These are phyloP conservation scores for Cryptococcus neoformans DNA, from an alignment of 1,284 basidiomycete genomes.

Conservation along the genomic window DNA sequence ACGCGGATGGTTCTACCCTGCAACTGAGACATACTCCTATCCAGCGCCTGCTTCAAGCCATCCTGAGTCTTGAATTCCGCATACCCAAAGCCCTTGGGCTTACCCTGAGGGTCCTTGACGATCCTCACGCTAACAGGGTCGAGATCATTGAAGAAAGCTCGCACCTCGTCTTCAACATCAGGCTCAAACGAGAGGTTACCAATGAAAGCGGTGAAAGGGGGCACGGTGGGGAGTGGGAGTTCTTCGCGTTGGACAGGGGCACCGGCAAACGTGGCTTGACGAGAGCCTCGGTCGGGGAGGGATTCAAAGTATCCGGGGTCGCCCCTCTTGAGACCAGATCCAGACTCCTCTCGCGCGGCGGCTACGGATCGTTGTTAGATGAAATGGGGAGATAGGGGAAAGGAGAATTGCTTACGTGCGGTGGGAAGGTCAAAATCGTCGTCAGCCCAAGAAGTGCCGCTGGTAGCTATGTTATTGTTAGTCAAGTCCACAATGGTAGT, in stretches of 20 bases:
- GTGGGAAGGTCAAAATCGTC: not conserved
- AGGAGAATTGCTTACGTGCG: not conserved
- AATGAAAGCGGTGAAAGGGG: conserved; percentile 94
- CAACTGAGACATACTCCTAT: conserved; percentile 60
- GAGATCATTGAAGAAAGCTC: conserved; percentile 64
- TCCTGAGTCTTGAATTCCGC: conserved; percentile 87
- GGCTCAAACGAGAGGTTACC: conserved; percentile 96
- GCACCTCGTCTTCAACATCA: conserved; percentile 70
- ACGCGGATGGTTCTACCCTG: conserved; percentile 79
- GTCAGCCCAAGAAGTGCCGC: not conserved
- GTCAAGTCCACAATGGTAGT: not conserved
- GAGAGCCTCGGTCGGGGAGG: conserved; percentile 43
- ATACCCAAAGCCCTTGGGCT: conserved; percentile 97
- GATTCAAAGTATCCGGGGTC: conserved; percentile 50
- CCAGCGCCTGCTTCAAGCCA: conserved; percentile 75
- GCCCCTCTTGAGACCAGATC: conserved; percentile 33
- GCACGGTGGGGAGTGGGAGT: conserved; percentile 86
- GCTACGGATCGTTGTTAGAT: conserved; percentile 33
- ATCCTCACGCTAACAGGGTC: conserved; percentile 85
- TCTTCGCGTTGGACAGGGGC: conserved; percentile 71
- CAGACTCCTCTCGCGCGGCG: conserved; percentile 47
- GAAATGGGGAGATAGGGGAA: not conserved
- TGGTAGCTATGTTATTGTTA: not conserved
- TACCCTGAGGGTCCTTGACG: conserved; percentile 84
- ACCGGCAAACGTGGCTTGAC: conserved; percentile 17